Percentiles rank a stretch among this genome's conserved stretches.
phyloP scores from a whole-genome alignment of 2,329 filamentous ascomycete species.

The Waltergamsia citrina region DNA sequence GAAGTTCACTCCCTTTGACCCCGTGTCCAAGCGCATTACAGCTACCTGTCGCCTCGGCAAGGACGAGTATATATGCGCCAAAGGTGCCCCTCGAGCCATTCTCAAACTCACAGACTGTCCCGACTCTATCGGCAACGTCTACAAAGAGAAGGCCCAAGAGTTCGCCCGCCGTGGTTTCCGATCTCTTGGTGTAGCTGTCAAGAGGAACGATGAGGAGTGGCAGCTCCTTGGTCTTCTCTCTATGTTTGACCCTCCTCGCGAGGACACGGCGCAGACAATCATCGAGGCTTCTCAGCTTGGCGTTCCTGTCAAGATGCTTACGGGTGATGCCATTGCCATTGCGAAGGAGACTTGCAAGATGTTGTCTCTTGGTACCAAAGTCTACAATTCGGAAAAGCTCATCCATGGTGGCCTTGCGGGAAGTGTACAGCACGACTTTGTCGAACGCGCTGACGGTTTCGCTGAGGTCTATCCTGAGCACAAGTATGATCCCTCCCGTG shows the following conservation, averaged over 20 bases:
- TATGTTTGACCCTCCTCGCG: conserved; percentile 73
- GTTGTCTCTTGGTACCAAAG: conserved; percentile 69
- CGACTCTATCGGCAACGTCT: conserved; percentile 53
- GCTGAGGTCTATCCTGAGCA: conserved; percentile 68
- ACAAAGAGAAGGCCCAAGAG: conserved; percentile 64
- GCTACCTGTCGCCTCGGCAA: conserved; percentile 59
- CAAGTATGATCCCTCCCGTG: conserved; percentile 41
- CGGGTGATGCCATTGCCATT: conserved; percentile 71
- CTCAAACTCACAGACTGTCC: conserved; percentile 60
- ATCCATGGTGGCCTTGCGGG: conserved; percentile 68
- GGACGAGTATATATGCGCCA: conserved; percentile 63
- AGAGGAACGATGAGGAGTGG: conserved; percentile 69
- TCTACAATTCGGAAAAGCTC: conserved; percentile 71
- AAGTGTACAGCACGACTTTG: conserved; percentile 65
- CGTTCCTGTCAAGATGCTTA: conserved; percentile 74
- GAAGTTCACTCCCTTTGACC: conserved; percentile 71
- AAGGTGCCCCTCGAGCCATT: conserved; percentile 70
- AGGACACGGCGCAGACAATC: conserved; percentile 71
- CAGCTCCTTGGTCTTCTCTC: conserved; percentile 67
- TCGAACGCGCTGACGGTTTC: conserved; percentile 66
- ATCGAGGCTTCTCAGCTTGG: conserved; percentile 67
- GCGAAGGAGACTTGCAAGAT: conserved; percentile 79
- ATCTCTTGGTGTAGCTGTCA: conserved; percentile 68
- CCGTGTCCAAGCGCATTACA: conserved; percentile 72
- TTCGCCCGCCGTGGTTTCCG: conserved; percentile 75